Conservation (phyloP, 2,329 filamentous ascomycete species). For the Tolypocladium ophioglossoides region DNA sequence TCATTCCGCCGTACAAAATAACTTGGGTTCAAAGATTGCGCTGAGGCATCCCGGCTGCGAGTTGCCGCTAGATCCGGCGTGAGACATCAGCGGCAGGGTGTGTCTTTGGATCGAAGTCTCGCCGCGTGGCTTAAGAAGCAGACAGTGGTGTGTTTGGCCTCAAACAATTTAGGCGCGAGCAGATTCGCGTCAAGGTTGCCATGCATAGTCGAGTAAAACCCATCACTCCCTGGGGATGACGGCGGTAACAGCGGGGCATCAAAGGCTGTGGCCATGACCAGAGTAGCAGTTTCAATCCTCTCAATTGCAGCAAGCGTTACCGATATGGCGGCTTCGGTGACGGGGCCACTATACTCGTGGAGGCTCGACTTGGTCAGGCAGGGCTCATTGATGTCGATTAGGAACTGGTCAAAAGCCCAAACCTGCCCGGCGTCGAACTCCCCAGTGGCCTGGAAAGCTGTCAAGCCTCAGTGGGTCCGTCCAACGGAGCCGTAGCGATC, state of each 20-base stretch:
- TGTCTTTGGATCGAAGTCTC: slow-evolving; percentile 22
- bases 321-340: slow-evolving; percentile 25
- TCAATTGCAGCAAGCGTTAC: slow-evolving; percentile 25
- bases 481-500: slow-evolving; percentile 16
- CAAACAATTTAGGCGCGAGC: slow-evolving; percentile 14
- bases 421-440: slow-evolving; percentile 31
- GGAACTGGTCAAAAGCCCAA: slow-evolving; percentile 32
- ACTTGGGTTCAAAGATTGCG: slow-evolving; percentile 20
- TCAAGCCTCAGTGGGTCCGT: slow-evolving; percentile 29
- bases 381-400: slow-evolving; percentile 26
- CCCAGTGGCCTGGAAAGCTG: slow-evolving; percentile 27
- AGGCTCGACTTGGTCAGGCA: slow-evolving; percentile 28
- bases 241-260: slow-evolving; percentile 4
- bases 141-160: slow-evolving; percentile 23
- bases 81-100: slow-evolving; percentile 27
- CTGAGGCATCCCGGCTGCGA: slow-evolving; percentile 30
- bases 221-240: neutral
- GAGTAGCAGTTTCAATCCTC: slow-evolving; percentile 19
- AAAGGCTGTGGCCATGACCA: neutral
- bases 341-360: slow-evolving; percentile 25
- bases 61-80: slow-evolving; percentile 27
- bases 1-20: slow-evolving; percentile 28
- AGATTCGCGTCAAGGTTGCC: slow-evolving; percentile 12
- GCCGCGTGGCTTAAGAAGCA: slow-evolving; percentile 27
- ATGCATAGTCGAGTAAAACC: neutral